Percentiles rank a stretch among this genome's conserved stretches.
Conservation (phyloP, 2,329 filamentous ascomycete species). For the Sclerotiophoma versabilis region DNA sequence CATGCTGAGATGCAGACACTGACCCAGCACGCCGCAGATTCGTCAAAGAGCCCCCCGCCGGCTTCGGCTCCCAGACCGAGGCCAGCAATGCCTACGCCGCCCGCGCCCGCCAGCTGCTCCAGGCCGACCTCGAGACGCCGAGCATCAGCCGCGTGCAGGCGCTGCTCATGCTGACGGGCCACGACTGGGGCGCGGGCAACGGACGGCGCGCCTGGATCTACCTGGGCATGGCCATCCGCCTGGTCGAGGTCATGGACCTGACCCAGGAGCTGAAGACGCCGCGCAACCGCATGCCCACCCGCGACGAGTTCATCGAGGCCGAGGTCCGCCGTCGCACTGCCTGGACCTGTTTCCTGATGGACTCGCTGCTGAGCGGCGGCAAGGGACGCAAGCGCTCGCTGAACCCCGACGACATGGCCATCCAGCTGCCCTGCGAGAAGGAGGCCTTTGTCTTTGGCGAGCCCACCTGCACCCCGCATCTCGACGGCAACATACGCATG, state of each 20-base stretch:
- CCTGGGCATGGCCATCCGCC: constrained; percentile 51
- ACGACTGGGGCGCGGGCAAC: constrained; percentile 57
- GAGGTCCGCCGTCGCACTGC: constrained; percentile 51
- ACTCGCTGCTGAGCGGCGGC: constrained; percentile 51
- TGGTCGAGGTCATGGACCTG: constrained; percentile 52
- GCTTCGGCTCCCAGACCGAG: constrained; percentile 48
- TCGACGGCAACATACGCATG: constrained; percentile 43
- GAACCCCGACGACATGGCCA: constrained; percentile 45
- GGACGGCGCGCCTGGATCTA: constrained; percentile 52
- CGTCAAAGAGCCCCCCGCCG: constrained; percentile 45
- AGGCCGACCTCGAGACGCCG: constrained; percentile 50
- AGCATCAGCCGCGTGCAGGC: constrained; percentile 50
- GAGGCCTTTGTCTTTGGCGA: constrained; percentile 51
- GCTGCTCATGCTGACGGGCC: constrained; percentile 54
- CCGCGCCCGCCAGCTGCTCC: constrained; percentile 51
- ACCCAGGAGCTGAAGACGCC: constrained; percentile 46
- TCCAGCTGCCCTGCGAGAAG: constrained; percentile 51
- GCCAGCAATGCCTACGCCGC: constrained; percentile 53
- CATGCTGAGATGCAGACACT: neutral
- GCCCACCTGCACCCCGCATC: constrained; percentile 44
- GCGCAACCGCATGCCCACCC: constrained; percentile 41
- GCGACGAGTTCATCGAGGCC: constrained; percentile 51
- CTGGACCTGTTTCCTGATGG: constrained; percentile 54
- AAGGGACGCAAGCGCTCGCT: constrained; percentile 50
- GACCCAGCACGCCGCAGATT: constrained; percentile 39